Evolutionary conservation across 2,329 filamentous ascomycete species (phyloP), one percentile per base, ranked within the genome.

Genomic region (Xylariaceae sp.): DNA sequence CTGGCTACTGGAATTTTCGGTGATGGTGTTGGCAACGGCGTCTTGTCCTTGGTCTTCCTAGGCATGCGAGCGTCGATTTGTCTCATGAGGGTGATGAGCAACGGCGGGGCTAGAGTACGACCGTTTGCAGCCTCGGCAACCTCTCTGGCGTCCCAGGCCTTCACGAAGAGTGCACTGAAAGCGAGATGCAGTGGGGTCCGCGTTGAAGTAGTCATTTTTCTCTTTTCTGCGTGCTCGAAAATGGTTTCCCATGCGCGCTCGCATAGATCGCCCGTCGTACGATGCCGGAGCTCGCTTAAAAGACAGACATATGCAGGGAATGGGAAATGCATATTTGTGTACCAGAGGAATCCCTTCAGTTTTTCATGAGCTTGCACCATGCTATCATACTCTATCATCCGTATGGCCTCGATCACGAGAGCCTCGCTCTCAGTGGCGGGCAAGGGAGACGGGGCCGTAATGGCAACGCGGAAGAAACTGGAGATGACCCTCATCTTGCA

Each of bases 291-390:
- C 65, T 86, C 83, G 45, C 79, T 80, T 11, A 85, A 77, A 19
- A 87, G 74, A 65, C 83, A 85, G 69, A 87, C 83, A 70, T 86
- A 87, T 1, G 82, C 84, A 2, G 83, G 83, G 60, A 87, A 79
- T 7, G 84, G 84, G 52, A 86, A 84, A 67, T 86, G 78, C 65
- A 85, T 80, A 62, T 79, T 76, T 0, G 82, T 83, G 65, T 83
- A 87, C 84, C 84, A 87, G 47, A 75, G 75, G 63, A 83, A 87
- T 2, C 80, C 77, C 14, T 77, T 77, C 3, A 87, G 71, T 45
- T 72, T 77, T 14, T 82, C 78, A 5, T 79, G 77, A 1, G 76
- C 75, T 59, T 85, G 81, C 19, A 86, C 78, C 31, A 81, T 65
- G 57, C 82, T 84, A 69, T 87, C 84, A 58, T 82, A 83, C 68